A percentile compares a stretch with the other conserved stretches of the same genome.
Evolutionary conservation across 2,329 filamentous ascomycete species (phyloP).

Genomic region (Harringtonia lauricola): DNA sequence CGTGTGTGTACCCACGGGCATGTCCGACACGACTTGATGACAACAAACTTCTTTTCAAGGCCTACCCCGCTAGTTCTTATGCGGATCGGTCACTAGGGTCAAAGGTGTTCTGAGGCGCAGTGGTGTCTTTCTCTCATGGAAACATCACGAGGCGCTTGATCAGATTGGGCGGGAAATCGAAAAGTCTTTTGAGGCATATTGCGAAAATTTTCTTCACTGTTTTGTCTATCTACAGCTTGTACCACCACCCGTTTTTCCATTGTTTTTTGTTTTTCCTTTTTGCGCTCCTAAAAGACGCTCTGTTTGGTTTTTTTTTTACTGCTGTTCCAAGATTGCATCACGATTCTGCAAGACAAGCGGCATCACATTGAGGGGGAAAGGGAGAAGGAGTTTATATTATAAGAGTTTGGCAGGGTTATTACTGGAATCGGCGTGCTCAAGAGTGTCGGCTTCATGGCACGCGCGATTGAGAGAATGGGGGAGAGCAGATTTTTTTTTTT

Average conservation of each 20-base stretch:
- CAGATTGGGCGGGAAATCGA: slow-evolving; percentile 1
- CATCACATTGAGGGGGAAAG: background rate
- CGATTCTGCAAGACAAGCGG: background rate
- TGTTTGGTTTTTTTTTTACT: background rate
- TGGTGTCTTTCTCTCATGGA: background rate
- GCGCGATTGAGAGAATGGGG: background rate
- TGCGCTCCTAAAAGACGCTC: background rate
- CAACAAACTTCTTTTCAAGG: slow-evolving; percentile 18
- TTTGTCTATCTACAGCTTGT: too few species aligned
- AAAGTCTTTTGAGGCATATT: slow-evolving; percentile 3
- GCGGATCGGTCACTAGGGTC: slow-evolving; percentile 16
- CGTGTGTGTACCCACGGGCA: too few species aligned
- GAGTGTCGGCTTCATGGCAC: background rate
- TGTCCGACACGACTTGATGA: slow-evolving; percentile 29
- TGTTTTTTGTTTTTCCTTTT: background rate
- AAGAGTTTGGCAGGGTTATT: background rate
- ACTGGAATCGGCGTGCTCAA: background rate
- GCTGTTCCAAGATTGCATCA: background rate
- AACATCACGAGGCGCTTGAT: background rate
- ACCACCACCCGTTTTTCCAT: background rate
- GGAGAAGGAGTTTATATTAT: background rate
- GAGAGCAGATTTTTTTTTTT: background rate
- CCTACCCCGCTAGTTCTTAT: slow-evolving; percentile 17
- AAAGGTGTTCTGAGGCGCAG: slow-evolving; percentile 10
- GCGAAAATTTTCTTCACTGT: background rate